Conservation (phyloP, 768 basidiomycete genomes). For the Pleurotus cornucopiae region DNA sequence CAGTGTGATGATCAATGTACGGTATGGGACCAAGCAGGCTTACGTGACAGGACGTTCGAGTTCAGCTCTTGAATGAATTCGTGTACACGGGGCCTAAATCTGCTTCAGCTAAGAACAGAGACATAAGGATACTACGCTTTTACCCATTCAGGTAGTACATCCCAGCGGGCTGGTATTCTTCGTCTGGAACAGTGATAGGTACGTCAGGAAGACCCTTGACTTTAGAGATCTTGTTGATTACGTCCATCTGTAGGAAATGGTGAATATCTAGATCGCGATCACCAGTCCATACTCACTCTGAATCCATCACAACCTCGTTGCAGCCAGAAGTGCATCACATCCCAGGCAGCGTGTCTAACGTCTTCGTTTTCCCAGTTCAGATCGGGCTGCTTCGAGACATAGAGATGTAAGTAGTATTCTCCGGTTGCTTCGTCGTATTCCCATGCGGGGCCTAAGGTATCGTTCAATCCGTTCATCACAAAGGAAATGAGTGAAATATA, state of each 20-base stretch:
- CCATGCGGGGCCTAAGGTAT: slow-evolving; percentile 58
- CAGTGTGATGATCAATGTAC: background rate
- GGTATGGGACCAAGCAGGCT: slow-evolving; percentile 5
- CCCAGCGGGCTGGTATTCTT: slow-evolving; percentile 50
- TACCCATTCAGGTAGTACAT: slow-evolving; percentile 60
- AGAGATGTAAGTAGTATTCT: slow-evolving; percentile 75
- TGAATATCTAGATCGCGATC: slow-evolving; percentile 69
- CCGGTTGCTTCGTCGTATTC: slow-evolving; percentile 58
- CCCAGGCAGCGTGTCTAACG: slow-evolving; percentile 54
- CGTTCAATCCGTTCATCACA: background rate
- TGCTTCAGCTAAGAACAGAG: background rate
- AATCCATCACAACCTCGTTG: slow-evolving; percentile 73
- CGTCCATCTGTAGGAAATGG: slow-evolving; percentile 56
- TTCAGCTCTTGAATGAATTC: slow-evolving; percentile 69
- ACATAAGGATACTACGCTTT: slow-evolving; percentile 11
- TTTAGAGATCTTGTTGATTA: slow-evolving; percentile 69
- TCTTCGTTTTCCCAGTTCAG: slow-evolving; percentile 73
- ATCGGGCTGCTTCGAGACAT: slow-evolving; percentile 65
- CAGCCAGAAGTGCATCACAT: slow-evolving; percentile 73
- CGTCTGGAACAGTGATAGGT: slow-evolving; percentile 44
- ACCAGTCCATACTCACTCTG: slow-evolving; percentile 52
- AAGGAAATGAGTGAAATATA: slow-evolving; percentile 14
- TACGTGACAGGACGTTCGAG: slow-evolving; percentile 53
- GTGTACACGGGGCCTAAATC: slow-evolving; percentile 54
- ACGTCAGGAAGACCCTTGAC: slow-evolving; percentile 63